Evolutionary conservation across 2,329 filamentous ascomycete genomes (phyloP).

Genomic region (Coniochaeta pulveracea): DNA sequence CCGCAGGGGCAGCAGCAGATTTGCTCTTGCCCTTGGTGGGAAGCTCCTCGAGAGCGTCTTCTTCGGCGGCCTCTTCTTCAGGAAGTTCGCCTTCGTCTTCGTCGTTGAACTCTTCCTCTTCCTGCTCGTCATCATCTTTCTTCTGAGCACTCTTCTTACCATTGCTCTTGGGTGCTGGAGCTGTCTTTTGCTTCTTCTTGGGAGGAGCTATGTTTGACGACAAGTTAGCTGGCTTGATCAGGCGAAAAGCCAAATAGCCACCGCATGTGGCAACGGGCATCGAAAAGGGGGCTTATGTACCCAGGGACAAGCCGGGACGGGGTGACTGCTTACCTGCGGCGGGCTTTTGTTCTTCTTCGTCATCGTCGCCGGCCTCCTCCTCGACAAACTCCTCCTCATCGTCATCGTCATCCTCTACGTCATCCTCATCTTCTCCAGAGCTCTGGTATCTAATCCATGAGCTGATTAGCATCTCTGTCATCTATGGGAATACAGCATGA

Average conservation of each 20-base stretch:
- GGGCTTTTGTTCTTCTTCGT: constrained; percentile 25
- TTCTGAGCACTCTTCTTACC: constrained; percentile 18
- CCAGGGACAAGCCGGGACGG: background rate
- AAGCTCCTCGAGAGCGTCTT: constrained; percentile 14
- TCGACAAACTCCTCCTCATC: constrained; percentile 16
- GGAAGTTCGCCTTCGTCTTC: constrained; percentile 11
- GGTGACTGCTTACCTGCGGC: constrained; percentile 21
- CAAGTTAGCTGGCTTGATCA: background rate
- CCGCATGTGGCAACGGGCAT: background rate
- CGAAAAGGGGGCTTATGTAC: background rate
- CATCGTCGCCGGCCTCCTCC: constrained; percentile 25
- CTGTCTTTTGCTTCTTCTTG: constrained; percentile 40
- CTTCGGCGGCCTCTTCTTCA: constrained; percentile 12
- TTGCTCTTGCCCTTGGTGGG: constrained; percentile 10
- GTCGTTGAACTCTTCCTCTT: constrained; percentile 10
- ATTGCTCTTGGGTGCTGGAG: constrained; percentile 16
- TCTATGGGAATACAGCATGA: too few species aligned
- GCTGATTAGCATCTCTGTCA: too few species aligned
- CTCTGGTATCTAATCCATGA: constrained; percentile 2
- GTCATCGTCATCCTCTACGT: constrained; percentile 15
- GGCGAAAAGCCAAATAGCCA: background rate
- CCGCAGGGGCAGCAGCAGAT: constrained; percentile 15
- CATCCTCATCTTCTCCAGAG: constrained; percentile 4
- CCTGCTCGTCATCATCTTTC: constrained; percentile 12
- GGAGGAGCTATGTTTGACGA: constrained; percentile 23